Conservation (phyloP, 352 stramenopile species). For the Paralagenidium karlingii region DNA sequence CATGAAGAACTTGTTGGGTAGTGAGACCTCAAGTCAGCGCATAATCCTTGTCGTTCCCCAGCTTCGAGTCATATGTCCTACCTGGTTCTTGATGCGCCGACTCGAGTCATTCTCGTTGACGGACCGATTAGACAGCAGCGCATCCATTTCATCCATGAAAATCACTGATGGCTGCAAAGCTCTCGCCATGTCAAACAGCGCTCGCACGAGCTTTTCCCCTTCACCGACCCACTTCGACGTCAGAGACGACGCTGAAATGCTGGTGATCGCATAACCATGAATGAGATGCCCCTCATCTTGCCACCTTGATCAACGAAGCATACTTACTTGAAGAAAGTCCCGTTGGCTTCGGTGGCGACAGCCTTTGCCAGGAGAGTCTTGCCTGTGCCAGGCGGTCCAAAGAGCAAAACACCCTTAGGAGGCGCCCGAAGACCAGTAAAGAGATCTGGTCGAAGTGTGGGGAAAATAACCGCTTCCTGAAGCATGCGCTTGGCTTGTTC, state of each 20-base stretch:
- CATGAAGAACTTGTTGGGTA: slow-evolving; percentile 79
- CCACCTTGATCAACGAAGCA: slow-evolving; percentile 89
- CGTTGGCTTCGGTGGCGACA: slow-evolving; percentile 86
- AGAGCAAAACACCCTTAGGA: slow-evolving; percentile 92
- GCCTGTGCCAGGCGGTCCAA: slow-evolving; percentile 91
- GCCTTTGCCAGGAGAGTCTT: slow-evolving; percentile 93
- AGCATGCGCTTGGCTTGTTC: slow-evolving; percentile 80
- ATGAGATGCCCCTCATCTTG: slow-evolving; percentile 58
- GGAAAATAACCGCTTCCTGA: slow-evolving; percentile 82
- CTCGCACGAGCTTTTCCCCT: slow-evolving; percentile 91
- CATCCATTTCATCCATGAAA: slow-evolving; percentile 99
- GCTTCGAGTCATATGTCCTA: slow-evolving; percentile 9
- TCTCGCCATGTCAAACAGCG: slow-evolving; percentile 91
- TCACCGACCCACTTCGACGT: slow-evolving; percentile 98
- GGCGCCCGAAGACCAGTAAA: slow-evolving; percentile 80
- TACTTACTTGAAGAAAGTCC: slow-evolving; percentile 96
- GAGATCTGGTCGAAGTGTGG: slow-evolving; percentile 68
- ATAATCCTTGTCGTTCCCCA: not conserved
- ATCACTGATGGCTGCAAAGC: slow-evolving; percentile 90
- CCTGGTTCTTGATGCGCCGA: slow-evolving; percentile 84
- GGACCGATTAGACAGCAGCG: slow-evolving; percentile 83
- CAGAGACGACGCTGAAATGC: slow-evolving; percentile 77
- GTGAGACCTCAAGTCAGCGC: not conserved
- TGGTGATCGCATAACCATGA: slow-evolving; percentile 24
- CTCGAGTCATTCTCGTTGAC: slow-evolving; percentile 48